phyloP scores from a whole-genome alignment of 768 basidiomycete genomes.

The Trichaptum fuscoviolaceum region DNA sequence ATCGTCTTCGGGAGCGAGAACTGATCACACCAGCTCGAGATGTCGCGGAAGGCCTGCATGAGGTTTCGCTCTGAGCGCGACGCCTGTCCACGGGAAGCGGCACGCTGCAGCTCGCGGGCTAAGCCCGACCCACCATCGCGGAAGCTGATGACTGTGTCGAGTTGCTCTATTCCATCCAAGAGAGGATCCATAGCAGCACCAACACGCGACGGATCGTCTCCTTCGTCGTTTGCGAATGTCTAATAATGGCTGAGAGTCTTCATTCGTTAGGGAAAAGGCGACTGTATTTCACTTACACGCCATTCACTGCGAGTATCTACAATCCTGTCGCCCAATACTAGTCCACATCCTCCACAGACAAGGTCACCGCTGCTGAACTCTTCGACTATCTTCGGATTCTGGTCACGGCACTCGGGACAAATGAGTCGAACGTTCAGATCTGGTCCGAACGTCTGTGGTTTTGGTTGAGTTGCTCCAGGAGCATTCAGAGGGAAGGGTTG shows the following conservation, averaged over 20 bases:
- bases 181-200: conserved; percentile 92
- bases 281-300: conserved; percentile 55
- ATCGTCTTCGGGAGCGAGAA: conserved; percentile 93
- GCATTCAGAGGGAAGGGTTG: conserved; percentile 77
- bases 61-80: conserved; percentile 83
- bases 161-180: conserved; percentile 90
- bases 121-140: conserved; percentile 92
- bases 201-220: conserved; percentile 99
- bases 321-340: conserved; percentile 92
- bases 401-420: conserved; percentile 93
- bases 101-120: conserved; percentile 87
- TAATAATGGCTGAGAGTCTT: conserved; percentile 27
- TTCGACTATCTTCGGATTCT: conserved; percentile 92
- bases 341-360: conserved; percentile 89
- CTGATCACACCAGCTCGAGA: conserved; percentile 90
- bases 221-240: conserved; percentile 99
- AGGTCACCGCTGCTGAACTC: conserved; percentile 98
- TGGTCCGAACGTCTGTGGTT: conserved; percentile 61
- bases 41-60: conserved; percentile 84
- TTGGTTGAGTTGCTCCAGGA: conserved; percentile 35
- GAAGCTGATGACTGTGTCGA: conserved; percentile 93
- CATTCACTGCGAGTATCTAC: conserved; percentile 99
- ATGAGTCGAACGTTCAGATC: conserved; percentile 86
- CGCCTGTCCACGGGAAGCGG: conserved; percentile 74
- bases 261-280: conserved; percentile 8